phyloP scores from a whole-genome alignment of 768 basidiomycete genomes.

The Termitomyces sp. region DNA sequence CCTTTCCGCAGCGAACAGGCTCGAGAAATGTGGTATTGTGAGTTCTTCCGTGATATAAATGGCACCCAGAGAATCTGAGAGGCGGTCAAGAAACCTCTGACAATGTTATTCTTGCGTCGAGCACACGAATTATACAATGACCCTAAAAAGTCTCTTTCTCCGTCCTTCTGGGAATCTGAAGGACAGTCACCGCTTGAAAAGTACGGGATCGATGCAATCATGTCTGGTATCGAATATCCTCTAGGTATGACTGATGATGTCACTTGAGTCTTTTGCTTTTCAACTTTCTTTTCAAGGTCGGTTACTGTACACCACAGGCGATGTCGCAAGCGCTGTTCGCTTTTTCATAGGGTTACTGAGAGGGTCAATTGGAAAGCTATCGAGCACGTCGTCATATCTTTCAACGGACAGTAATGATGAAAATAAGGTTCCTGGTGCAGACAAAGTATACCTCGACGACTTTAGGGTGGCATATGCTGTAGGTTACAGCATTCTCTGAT shows the following conservation, averaged over 20 bases:
- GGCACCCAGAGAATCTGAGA: not conserved
- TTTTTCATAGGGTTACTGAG: conserved; percentile 73
- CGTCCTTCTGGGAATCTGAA: conserved; percentile 78
- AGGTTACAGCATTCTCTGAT: conserved; percentile 13
- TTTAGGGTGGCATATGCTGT: conserved; percentile 85
- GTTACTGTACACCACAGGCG: conserved; percentile 86
- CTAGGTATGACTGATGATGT: conserved; percentile 43
- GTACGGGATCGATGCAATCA: conserved; percentile 54
- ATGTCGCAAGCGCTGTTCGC: conserved; percentile 67
- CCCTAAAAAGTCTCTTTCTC: conserved; percentile 58
- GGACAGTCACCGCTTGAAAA: conserved; percentile 32
- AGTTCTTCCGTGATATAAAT: conserved; percentile 24
- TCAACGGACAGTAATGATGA: conserved; percentile 13
- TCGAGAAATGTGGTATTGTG: conserved; percentile 85
- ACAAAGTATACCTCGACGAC: conserved; percentile 79
- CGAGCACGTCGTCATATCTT: conserved; percentile 1
- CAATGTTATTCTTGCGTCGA: conserved; percentile 73
- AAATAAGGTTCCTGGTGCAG: conserved; percentile 33
- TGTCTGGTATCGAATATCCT: conserved; percentile 74
- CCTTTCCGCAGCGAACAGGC: conserved; percentile 62
- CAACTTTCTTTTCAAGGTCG: conserved; percentile 50
- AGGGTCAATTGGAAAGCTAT: conserved; percentile 20
- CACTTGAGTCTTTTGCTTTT: not conserved
- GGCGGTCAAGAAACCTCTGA: conserved; percentile 66
- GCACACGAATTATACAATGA: conserved; percentile 59